Evolutionary conservation across 352 stramenopile species (phyloP).

Genomic region (Phytophthora pinifolia): DNA sequence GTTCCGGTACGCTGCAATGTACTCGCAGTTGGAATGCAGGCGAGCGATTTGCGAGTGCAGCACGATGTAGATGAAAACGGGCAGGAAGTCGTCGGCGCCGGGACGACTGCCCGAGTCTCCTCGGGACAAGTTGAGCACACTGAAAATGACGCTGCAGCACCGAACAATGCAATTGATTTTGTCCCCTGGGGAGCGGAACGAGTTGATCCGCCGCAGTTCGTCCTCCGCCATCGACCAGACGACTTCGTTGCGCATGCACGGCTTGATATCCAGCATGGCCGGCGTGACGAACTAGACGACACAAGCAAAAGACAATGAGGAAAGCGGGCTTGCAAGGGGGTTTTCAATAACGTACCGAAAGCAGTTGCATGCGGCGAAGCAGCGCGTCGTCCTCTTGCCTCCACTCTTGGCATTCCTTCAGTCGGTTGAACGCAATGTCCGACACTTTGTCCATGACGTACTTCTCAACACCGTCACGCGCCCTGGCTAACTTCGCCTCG

Average conservation of each 20-base stretch:
- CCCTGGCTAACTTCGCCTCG: slow-evolving; percentile 59
- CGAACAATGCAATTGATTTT: slow-evolving; percentile 91
- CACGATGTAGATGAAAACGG: slow-evolving; percentile 93
- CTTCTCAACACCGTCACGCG: slow-evolving; percentile 88
- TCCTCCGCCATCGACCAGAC: slow-evolving; percentile 89
- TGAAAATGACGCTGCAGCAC: slow-evolving; percentile 90
- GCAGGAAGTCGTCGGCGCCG: slow-evolving; percentile 90
- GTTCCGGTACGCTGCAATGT: slow-evolving; percentile 89
- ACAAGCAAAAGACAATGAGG: too few species aligned
- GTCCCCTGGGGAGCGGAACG: slow-evolving; percentile 79
- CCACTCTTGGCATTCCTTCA: slow-evolving; percentile 65
- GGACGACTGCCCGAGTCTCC: slow-evolving; percentile 66
- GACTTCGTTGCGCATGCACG: slow-evolving; percentile 89
- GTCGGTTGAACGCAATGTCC: slow-evolving; percentile 74
- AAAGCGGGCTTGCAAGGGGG: too few species aligned
- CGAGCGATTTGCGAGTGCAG: slow-evolving; percentile 88
- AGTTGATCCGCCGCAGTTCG: slow-evolving; percentile 90
- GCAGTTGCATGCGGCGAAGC: slow-evolving; percentile 72
- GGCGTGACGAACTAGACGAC: slow-evolving; percentile 68
- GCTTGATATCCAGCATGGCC: slow-evolving; percentile 91
- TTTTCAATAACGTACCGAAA: slow-evolving; percentile 52
- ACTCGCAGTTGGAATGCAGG: slow-evolving; percentile 90
- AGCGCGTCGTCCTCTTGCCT: slow-evolving; percentile 75
- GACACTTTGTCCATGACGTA: slow-evolving; percentile 92
- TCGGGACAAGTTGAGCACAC: slow-evolving; percentile 80